Evolutionary conservation across 1,284 basidiomycete species (phyloP), one percentile per base, ranked within the genome.

Genomic region (Kwoniella shivajii): DNA sequence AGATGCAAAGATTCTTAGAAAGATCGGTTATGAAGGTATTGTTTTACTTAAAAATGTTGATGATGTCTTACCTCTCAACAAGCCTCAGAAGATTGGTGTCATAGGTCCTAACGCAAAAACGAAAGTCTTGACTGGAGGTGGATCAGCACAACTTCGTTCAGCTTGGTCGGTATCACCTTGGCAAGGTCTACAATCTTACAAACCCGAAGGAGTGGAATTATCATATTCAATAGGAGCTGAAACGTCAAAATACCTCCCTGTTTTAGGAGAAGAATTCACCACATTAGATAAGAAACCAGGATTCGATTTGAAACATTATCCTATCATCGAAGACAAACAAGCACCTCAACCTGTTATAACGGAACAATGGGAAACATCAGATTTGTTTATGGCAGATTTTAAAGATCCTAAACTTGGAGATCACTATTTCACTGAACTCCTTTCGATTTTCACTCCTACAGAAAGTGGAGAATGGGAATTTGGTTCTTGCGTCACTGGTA

Each of bases 1-100:
- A 6, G 68, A 73, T 49, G 65, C 65, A 14, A 63, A 59, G 41
- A 18, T 69, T 6, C 48, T 67, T 20, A 63, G 68, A 47, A 62
- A 56, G 24, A 56, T 71, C 10, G 68, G 58, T 4, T 59, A 58
- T 7, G 84, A 86, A 56, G 83, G 84, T 0, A 84, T 88, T 61
- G 87, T 89, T 11, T 31, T 64, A 22, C 77, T 90, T 56, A 87
- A 87, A 77, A 90, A 90, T 69, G 68, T 66, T 6, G 20, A 55
- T n/a, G 37, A 31, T 1, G 54, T 66, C 3, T 64, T 73, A 2
- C 71, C 71, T 10, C 33, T 73, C 41, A 54, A 54, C 20, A 36
- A 31, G 74, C 50, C 29, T 62, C 80, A 79, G 61, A 80, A 77
- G 45, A 79, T 85, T 54, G 83, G 82, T 16, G 81, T 86, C 47